A percentile compares a stretch with the other conserved stretches of the same genome.
These are phyloP conservation scores for Adansonia rubrostipa DNA, from an alignment of 441 rosid genomes.

Conservation along the genomic window DNA sequence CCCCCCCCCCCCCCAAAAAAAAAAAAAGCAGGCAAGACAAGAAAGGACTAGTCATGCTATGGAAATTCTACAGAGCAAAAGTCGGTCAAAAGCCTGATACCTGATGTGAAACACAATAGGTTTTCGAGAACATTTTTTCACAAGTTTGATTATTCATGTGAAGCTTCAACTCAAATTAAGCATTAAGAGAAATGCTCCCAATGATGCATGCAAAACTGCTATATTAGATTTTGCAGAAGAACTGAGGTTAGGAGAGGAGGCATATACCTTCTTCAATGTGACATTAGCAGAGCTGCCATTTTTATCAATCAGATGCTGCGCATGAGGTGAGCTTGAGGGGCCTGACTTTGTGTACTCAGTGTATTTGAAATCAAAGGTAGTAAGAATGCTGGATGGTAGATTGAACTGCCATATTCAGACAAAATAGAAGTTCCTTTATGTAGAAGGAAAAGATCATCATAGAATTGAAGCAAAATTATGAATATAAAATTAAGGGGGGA, in stretches of 20 bases:
- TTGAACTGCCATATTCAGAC: slow-evolving; percentile 59
- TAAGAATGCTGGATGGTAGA: slow-evolving; percentile 62
- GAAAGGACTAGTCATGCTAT: neutral
- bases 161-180: neutral
- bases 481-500: slow-evolving; percentile 7
- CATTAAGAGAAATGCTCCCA: slow-evolving; percentile 9
- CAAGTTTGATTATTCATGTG: neutral
- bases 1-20: neutral
- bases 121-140: neutral
- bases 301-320: neutral
- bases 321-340: slow-evolving; percentile 42
- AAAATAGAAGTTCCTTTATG: slow-evolving; percentile 19
- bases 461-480: neutral
- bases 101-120: neutral
- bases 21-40: neutral
- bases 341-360: slow-evolving; percentile 51
- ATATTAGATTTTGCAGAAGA: slow-evolving; percentile 10
- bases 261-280: slow-evolving; percentile 65
- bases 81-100: neutral
- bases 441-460: slow-evolving; percentile 10
- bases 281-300: slow-evolving; percentile 33
- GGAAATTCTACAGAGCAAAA: neutral
- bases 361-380: slow-evolving; percentile 45
- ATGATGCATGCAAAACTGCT: neutral
- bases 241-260: slow-evolving; percentile 27